Base-by-base conservation (phyloP, 1,284 basidiomycete genomes). In the Leccinum insolens region DNA sequence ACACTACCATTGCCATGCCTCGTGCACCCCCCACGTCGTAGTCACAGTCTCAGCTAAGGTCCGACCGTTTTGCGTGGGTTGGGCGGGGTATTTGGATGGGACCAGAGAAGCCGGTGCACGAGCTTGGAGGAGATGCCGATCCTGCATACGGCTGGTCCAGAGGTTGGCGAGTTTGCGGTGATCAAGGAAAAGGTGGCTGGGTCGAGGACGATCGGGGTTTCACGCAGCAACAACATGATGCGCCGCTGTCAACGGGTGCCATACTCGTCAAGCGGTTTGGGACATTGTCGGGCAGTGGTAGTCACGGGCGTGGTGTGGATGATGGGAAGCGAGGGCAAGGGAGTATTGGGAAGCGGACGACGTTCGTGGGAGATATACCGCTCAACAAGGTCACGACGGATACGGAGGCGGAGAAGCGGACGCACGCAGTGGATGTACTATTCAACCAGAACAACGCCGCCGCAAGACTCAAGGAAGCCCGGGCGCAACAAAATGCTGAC, bases 201-300 rank as follows among this genome's bases (percentile, higher is more conserved):
- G 34, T 4, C 34, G 34, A 34, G 9, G 34, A 34, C 34, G 9
- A 34, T 34, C 34, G 34, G 34, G 34, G 31, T 31, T 31, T 31
- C 31, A 31, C 31, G 31, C 34, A 34, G 34, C 34, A 34, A 2
- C 34, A 34, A 9, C 34, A 28, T 5, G 77, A 81, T 25, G 79
- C 71, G 8, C 80, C 86, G 4, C 75, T 88, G 65, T 82, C 87
- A 0, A 81, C 88, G 52, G 88, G 89, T 31, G 85, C 88, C 59
- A 90, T 88, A n/a, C 83, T 93, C 22, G 90, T 90, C 66, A 83
- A 90, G 73, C 89, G 87, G 80, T 93, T 93, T 73, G 90, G 91
- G 31, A 90, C 87, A 68, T 77, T 93, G 71, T 79, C 90, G 55
- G 85, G 84, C 1, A 63, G 71, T 14, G 57, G 49, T 22, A 1